A percentile compares a stretch with the other conserved stretches of the same genome.
Evolutionary conservation across 1,284 basidiomycete genomes (phyloP).

Genomic region (Quambalaria eucalypti): DNA sequence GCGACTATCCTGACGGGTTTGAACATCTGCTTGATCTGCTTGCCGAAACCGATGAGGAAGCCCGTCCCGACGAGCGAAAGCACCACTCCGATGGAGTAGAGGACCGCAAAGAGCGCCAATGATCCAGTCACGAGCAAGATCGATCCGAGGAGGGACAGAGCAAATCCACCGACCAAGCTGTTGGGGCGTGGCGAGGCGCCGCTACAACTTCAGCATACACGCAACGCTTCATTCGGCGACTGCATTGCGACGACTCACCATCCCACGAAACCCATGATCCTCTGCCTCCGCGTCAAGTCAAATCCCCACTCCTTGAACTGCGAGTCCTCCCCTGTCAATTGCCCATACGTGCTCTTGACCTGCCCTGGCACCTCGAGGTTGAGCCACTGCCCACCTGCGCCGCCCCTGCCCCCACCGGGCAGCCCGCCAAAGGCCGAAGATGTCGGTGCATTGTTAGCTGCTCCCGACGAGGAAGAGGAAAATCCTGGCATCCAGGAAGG

Average conservation of each 20-base stretch:
- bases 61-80: slow-evolving; percentile 63
- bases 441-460: not conserved
- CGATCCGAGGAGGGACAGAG: slow-evolving; percentile 67
- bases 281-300: slow-evolving; percentile 34
- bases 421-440: not conserved
- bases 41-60: slow-evolving; percentile 26
- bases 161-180: slow-evolving; percentile 54
- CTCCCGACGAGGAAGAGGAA: not conserved
- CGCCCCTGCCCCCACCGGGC: slow-evolving; percentile 2
- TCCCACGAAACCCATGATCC: slow-evolving; percentile 32
- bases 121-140: slow-evolving; percentile 68
- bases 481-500: not conserved
- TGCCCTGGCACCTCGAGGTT: slow-evolving; percentile 31
- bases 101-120: slow-evolving; percentile 66
- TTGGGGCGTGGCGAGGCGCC: slow-evolving; percentile 22
- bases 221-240: not conserved
- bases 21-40: slow-evolving; percentile 64
- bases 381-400: slow-evolving; percentile 17
- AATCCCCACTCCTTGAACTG: slow-evolving; percentile 35
- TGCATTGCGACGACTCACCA: slow-evolving; percentile 15
- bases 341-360: slow-evolving; percentile 30
- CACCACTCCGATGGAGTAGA: slow-evolving; percentile 75
- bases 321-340: slow-evolving; percentile 34
- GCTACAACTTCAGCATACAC: not conserved
- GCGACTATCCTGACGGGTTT: slow-evolving; percentile 80